Percentiles rank a stretch among this genome's conserved stretches.
Evolutionary conservation across 371 early-diverging fungal species (phyloP).

Genomic region (Lichtheimia hyalospora): DNA sequence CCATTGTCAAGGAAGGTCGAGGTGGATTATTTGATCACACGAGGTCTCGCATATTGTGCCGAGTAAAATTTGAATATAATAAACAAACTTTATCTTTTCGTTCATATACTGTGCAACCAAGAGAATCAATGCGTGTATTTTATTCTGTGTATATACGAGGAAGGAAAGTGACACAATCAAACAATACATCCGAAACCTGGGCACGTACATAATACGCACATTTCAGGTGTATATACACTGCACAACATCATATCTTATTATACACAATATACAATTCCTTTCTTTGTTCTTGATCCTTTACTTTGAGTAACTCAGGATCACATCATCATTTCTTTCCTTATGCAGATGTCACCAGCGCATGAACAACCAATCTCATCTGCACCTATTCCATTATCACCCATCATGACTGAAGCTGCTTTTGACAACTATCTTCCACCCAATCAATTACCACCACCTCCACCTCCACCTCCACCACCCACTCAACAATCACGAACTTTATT

Average conservation of each 20-base stretch:
- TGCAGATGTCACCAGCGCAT: neutral
- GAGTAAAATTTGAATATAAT: no score
- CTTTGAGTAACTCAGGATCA: neutral
- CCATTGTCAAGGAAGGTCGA: slow-evolving; percentile 93
- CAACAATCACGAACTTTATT: slow-evolving; percentile 1
- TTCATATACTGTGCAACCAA: no score
- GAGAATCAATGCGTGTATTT: no score
- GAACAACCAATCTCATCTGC: slow-evolving; percentile 1
- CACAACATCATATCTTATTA: no score
- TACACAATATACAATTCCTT: no score
- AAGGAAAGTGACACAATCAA: no score
- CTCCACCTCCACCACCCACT: slow-evolving; percentile 5
- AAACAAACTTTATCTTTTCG: no score
- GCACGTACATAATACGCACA: no score
- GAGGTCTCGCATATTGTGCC: slow-evolving; percentile 3
- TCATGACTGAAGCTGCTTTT: slow-evolving; percentile 3
- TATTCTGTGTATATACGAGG: no score
- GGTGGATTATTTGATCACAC: slow-evolving; percentile 49
- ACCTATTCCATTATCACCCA: slow-evolving; percentile 3
- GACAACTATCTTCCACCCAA: neutral
- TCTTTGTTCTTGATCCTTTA: neutral
- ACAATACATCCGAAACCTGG: no score
- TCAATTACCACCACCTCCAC: slow-evolving; percentile 1
- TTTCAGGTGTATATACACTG: no score
- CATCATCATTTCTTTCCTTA: neutral